Conservation (phyloP, 768 basidiomycete species). For the Psilocybe subaeruginosa region DNA sequence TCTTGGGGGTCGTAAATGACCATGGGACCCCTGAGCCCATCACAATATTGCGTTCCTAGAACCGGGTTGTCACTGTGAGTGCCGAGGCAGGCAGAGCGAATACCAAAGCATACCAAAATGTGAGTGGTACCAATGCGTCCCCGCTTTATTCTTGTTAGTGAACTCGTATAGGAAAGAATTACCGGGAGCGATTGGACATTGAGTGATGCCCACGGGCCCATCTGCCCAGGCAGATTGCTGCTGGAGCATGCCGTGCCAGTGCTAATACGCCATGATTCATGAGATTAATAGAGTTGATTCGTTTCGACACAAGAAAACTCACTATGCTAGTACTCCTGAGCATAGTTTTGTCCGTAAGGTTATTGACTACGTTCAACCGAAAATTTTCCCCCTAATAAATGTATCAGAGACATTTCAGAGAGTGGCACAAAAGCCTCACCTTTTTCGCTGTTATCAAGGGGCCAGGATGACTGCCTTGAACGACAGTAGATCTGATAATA, state of each 20-base stretch:
- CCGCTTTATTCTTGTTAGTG: conserved; percentile 25
- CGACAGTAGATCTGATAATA: not conserved
- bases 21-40: conserved; percentile 40
- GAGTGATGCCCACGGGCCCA: conserved; percentile 43
- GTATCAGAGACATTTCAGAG: not conserved
- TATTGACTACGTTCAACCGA: conserved; percentile 46
- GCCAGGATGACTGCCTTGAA: not conserved
- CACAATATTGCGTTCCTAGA: conserved; percentile 44
- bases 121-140: conserved; percentile 43
- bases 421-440: not conserved
- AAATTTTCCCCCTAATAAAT: conserved; percentile 39
- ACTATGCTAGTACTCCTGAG: conserved; percentile 33
- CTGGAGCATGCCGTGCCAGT: conserved; percentile 60
- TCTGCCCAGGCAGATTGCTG: conserved; percentile 45
- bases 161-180: conserved; percentile 49
- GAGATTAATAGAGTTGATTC: not conserved
- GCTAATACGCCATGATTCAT: conserved; percentile 25
- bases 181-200: conserved; percentile 48
- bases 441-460: conserved; percentile 6
- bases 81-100: not conserved
- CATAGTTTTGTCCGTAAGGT: conserved; percentile 41
- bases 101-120: conserved; percentile 25
- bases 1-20: conserved; percentile 42
- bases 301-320: conserved; percentile 5
- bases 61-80: conserved; percentile 12